Evolutionary conservation across 2,329 filamentous ascomycete species (phyloP).

Genomic region (Tolypocladium pustulatum): DNA sequence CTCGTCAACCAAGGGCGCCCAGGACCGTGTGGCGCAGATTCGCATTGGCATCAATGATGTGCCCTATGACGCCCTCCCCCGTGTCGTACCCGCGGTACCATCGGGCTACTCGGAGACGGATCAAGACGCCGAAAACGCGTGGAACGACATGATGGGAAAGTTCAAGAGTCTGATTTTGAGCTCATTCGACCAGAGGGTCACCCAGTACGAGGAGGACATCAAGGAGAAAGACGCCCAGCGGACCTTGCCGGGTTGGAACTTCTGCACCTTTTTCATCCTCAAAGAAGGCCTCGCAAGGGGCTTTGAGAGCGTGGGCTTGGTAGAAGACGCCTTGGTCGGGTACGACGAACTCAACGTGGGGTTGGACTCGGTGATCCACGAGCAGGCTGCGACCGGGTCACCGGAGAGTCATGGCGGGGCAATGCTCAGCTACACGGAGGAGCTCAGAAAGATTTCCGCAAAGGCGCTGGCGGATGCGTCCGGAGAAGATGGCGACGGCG

Average conservation of each 20-base stretch:
- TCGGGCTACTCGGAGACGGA: slow-evolving; percentile 59
- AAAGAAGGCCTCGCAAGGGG: slow-evolving; percentile 91
- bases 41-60: slow-evolving; percentile 63
- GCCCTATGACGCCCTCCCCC: slow-evolving; percentile 52
- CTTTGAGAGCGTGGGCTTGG: slow-evolving; percentile 90
- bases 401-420: slow-evolving; percentile 59
- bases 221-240: slow-evolving; percentile 86
- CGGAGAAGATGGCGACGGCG: slow-evolving; percentile 16
- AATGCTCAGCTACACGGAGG: slow-evolving; percentile 62
- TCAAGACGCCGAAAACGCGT: slow-evolving; percentile 70
- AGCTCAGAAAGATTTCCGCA: slow-evolving; percentile 52
- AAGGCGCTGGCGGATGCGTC: slow-evolving; percentile 32
- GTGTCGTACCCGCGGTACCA: slow-evolving; percentile 52
- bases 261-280: slow-evolving; percentile 96
- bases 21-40: slow-evolving; percentile 78
- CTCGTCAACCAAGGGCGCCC: slow-evolving; percentile 52
- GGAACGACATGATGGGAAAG: slow-evolving; percentile 75
- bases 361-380: slow-evolving; percentile 70
- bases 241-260: slow-evolving; percentile 90
- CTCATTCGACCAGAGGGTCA: slow-evolving; percentile 83
- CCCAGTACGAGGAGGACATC: slow-evolving; percentile 95
- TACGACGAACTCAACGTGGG: slow-evolving; percentile 92
- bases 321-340: slow-evolving; percentile 87
- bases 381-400: slow-evolving; percentile 51
- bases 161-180: slow-evolving; percentile 78